Base-by-base conservation (phyloP, 1,284 basidiomycete genomes). In the Amylostereum areolatum region DNA sequence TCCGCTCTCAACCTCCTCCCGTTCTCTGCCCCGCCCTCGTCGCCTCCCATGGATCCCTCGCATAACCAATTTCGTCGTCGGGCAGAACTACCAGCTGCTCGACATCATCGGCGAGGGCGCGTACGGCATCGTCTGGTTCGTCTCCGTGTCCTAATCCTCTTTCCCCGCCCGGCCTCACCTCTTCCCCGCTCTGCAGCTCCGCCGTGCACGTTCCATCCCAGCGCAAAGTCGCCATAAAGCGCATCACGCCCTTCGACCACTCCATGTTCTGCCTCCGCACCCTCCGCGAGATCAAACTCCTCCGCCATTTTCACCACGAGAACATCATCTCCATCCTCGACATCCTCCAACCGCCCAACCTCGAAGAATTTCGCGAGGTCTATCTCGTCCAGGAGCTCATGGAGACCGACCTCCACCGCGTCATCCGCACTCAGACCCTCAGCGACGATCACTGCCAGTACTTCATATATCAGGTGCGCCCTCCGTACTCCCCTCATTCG, bases 361-460 rank as follows among this genome's bases (percentile, higher is more conserved):
- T 90, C 48, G 74, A 85, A 43, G 69, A 77, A 29, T 92, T 94
- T 65, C 81, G 70, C 35, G 91, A 93, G 60, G 89, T 92, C 18
- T 90, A 82, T 56, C 78, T 94, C 50, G 89, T 94, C 5, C 84
- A 92, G 67, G 92, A 93, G 65, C 75, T 93, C 48, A 94, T 94
- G 92, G 92, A 94, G 65, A 92, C 89, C 0, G 90, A 93, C 65
- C 72, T 94, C 59, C 89, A 94, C 64, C 82, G 91, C 48, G 91
- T 94, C 36, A 91, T 94, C 55, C 78, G 88, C 42, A 91, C 89
- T 0, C 91, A 93, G 68, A 79, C 86, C 53, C 73, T 94, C 41
- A 85, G 81, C 50, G 89, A 94, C 61, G 91, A 95, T 64, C 95
- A 96, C 66, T 92, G 84, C 62, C 92, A 96, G 66, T 97, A 97